Conservation (phyloP, 495 filamentous ascomycete species). For the Lasiosphaeris hirsuta region DNA sequence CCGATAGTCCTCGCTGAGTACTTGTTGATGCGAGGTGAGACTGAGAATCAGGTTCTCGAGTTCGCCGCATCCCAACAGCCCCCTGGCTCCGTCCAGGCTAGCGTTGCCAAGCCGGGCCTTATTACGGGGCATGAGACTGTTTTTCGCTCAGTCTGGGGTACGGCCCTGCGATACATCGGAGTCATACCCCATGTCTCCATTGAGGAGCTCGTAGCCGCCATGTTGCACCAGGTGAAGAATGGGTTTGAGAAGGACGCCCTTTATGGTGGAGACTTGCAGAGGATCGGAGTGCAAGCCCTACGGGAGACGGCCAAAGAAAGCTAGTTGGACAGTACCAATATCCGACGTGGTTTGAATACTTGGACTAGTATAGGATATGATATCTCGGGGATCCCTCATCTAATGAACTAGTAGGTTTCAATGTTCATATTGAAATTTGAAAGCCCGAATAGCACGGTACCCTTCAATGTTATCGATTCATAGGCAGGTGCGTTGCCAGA, state of each 20-base stretch:
- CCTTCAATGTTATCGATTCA: no score
- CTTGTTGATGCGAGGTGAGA: constrained; percentile 41
- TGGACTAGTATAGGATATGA: no score
- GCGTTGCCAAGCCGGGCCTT: constrained; percentile 42
- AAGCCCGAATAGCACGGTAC: no score
- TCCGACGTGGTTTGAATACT: no score
- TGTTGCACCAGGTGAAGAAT: constrained; percentile 42
- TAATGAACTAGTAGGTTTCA: no score
- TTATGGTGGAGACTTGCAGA: constrained; percentile 42
- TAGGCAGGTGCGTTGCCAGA: no score
- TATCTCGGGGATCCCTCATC: no score
- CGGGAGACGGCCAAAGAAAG: no score
- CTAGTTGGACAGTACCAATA: no score
- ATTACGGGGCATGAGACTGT: constrained; percentile 22
- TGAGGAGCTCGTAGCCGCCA: constrained; percentile 39
- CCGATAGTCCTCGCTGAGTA: constrained; percentile 39
- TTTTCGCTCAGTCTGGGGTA: not conserved
- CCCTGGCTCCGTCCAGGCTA: constrained; percentile 30
- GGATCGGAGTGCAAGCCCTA: constrained; percentile 33
- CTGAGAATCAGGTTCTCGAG: constrained; percentile 41
- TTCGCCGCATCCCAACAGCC: constrained; percentile 26
- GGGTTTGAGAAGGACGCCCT: constrained; percentile 49
- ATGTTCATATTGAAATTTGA: no score
- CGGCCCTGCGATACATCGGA: not conserved
- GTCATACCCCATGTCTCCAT: constrained; percentile 35